These are phyloP conservation scores for Monosporascus sp. DNA, from an alignment of 2,329 filamentous ascomycete genomes.

Conservation along the genomic window DNA sequence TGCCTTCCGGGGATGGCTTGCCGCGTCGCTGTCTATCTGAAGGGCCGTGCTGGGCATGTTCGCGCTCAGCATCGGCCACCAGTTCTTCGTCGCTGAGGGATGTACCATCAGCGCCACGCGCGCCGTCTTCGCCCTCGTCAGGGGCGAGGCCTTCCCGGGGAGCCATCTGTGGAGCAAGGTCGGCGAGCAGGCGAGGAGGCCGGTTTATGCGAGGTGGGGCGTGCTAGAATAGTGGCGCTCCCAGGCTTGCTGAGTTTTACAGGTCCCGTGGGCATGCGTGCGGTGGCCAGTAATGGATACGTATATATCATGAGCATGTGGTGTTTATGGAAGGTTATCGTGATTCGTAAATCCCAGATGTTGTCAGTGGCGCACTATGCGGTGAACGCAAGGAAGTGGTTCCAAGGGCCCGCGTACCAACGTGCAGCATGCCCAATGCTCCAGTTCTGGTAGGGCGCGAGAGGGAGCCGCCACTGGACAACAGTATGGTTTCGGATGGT, in stretches of 20 bases:
- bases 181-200: neutral
- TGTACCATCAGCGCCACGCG: neutral
- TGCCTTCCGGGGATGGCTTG: neutral
- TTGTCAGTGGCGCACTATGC: neutral
- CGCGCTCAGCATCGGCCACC: neutral
- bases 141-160: neutral
- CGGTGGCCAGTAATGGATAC: neutral
- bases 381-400: neutral
- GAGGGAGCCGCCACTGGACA: neutral
- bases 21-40: neutral
- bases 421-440: neutral
- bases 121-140: neutral
- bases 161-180: neutral
- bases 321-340: neutral
- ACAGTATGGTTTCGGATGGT: no score
- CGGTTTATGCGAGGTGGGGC: neutral
- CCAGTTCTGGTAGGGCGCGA: neutral
- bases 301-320: neutral
- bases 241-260: neutral
- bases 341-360: neutral
- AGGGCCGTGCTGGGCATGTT: neutral
- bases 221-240: neutral
- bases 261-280: neutral
- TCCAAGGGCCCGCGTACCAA: neutral
- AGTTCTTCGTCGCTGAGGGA: neutral